Evolutionary conservation across 805 yeast species (phyloP), one percentile per base, ranked within the genome.

Genomic region (Candida oleophila): DNA sequence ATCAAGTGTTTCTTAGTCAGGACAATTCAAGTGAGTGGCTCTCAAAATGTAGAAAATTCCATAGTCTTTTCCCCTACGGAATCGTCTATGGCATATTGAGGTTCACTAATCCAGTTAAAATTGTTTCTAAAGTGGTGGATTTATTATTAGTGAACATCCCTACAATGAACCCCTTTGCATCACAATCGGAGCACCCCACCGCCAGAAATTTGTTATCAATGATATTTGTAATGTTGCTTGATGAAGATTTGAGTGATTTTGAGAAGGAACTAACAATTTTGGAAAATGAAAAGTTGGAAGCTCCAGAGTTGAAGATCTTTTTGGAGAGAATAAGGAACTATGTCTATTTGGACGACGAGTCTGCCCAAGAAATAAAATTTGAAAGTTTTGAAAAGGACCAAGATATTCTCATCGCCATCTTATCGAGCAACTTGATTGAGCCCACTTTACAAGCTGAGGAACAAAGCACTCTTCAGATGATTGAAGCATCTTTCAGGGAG

Each of bases 81-180:
- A 60, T 92, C 32, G 80, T 91, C 63, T 83, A 83, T 38, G 87
- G 88, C 18, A 85, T 92, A 19, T 65, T 94, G 58, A 78, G 82
- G 57, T 81, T 85, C 49, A 89, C 98, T 0, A 92, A 92, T 59
- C 98, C 99, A 2, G 81, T 90, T 66, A 80, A 85, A 37, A 82
- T 92, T 22, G 81, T 89, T 69, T 87, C 90, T 50, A 81, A 84
- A 19, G 68, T 92, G 61, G 78, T 91, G 32, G 97, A 89, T 56
- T 62, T 92, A 48, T 81, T 92, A 54, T 80, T 94, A 70, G 88
- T 70, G 28, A 63, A 67, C 44, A 48, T 71, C 20, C 77, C 77
- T 2, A 48, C 59, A 35, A 35, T 52, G 58, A n/a, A 20, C 54
- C 39, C 52, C 1, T 63, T 61, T 55, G 55, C 60, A n/a, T 43